Evolutionary conservation across 2,329 filamentous ascomycete genomes (phyloP).

Genomic region (Claviceps sp.): DNA sequence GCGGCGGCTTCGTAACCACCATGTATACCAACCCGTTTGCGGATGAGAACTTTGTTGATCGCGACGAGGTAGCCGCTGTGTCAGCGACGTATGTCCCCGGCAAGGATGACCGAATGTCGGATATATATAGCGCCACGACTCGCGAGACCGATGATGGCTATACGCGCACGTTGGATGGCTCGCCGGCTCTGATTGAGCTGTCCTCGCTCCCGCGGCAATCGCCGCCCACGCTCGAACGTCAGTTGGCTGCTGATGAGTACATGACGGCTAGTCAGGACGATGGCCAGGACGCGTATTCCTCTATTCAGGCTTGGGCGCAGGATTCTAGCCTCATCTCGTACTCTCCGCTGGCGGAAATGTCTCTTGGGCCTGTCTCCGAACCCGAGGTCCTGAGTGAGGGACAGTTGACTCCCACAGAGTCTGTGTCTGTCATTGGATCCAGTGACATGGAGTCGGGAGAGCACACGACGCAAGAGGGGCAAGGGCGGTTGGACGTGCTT

Average conservation of each 20-base stretch:
- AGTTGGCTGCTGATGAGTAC: conserved; percentile 30
- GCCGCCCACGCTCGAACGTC: conserved; percentile 22
- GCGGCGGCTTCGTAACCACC: conserved; percentile 28
- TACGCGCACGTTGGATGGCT: conserved; percentile 13
- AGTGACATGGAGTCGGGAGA: conserved; percentile 27
- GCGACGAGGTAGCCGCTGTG: conserved; percentile 28
- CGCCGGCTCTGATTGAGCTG: conserved; percentile 22
- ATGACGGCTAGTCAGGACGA: conserved; percentile 38
- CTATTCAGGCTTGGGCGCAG: conserved; percentile 53
- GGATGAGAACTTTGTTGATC: conserved; percentile 40
- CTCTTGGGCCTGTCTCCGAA: conserved; percentile 34
- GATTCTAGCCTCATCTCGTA: conserved; percentile 41
- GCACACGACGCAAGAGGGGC: conserved; percentile 26
- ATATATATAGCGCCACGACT: conserved; percentile 46
- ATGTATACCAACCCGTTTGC: conserved; percentile 46
- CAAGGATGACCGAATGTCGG: conserved; percentile 34
- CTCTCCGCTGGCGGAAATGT: conserved; percentile 44
- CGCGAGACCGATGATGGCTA: conserved; percentile 18
- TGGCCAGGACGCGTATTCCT: conserved; percentile 37
- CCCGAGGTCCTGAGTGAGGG: conserved; percentile 39
- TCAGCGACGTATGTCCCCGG: conserved; percentile 29
- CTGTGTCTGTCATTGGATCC: conserved; percentile 39
- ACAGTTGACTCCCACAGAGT: conserved; percentile 46
- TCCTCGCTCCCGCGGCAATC: conserved; percentile 8
- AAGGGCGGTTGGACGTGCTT: conserved; percentile 38